Evolutionary conservation across 805 yeast genomes (phyloP).

Genomic region (Dipodascus geniculatus): DNA sequence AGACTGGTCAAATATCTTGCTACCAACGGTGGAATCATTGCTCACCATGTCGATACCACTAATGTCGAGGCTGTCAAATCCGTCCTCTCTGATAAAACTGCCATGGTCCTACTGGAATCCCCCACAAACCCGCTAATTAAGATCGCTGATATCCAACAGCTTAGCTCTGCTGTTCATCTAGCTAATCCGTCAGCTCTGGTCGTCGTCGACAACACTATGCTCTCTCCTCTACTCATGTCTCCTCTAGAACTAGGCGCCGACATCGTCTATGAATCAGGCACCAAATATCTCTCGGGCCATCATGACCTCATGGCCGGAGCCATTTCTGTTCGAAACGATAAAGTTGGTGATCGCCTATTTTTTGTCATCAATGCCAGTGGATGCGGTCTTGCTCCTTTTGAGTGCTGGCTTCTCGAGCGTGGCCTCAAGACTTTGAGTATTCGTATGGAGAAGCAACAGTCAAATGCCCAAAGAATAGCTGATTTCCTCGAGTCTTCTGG

Average conservation of each 20-base stretch:
- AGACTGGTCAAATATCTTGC: conserved; percentile 65
- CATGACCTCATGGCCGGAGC: conserved; percentile 97
- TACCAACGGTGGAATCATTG: conserved; percentile 50
- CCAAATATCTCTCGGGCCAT: conserved; percentile 87
- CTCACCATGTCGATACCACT: conserved; percentile 76
- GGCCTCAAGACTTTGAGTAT: conserved; percentile 84
- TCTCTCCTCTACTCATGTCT: conserved; percentile 78
- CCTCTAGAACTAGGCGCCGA: conserved; percentile 84
- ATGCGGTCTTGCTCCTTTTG: conserved; percentile 85
- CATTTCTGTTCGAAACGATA: conserved; percentile 53
- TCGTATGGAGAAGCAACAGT: conserved; percentile 80
- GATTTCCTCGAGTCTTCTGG: conserved; percentile 57
- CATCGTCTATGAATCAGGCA: conserved; percentile 87
- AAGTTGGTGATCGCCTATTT: conserved; percentile 57
- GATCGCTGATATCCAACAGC: conserved; percentile 65
- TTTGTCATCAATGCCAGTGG: conserved; percentile 84
- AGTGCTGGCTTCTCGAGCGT: conserved; percentile 77
- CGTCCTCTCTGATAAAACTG: conserved; percentile 46
- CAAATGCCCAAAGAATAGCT: conserved; percentile 66
- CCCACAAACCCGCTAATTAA: conserved; percentile 93
- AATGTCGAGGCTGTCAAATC: conserved; percentile 47
- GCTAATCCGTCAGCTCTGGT: conserved; percentile 59
- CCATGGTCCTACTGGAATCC: conserved; percentile 72
- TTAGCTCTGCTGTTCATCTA: conserved; percentile 54
- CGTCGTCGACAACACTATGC: conserved; percentile 93